These are phyloP conservation scores for Colletotrichum tofieldiae DNA, from an alignment of 2,329 filamentous ascomycete genomes.

Conservation along the genomic window DNA sequence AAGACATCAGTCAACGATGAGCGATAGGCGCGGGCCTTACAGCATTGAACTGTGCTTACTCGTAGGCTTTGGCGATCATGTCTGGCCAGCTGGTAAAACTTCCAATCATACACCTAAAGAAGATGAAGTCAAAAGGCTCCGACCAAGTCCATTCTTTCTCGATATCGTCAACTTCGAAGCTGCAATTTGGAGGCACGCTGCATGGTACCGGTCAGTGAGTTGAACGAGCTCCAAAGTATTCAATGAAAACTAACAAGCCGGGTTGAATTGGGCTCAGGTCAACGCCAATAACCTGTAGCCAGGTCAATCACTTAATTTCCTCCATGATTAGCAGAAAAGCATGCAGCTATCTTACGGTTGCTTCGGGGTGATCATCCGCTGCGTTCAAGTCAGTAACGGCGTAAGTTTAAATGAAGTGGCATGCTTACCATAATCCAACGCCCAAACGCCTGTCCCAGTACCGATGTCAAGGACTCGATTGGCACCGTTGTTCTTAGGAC, in stretches of 20 bases:
- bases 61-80: constrained; percentile 63
- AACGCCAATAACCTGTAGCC: constrained; percentile 52
- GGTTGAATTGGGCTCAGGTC: constrained; percentile 60
- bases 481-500: constrained; percentile 37
- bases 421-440: constrained; percentile 58
- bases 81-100: constrained; percentile 68
- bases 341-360: constrained; percentile 40
- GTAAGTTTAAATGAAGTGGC: background rate
- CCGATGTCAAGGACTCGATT: constrained; percentile 47
- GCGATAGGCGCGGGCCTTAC: constrained; percentile 54
- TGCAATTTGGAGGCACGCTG: constrained; percentile 58
- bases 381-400: background rate
- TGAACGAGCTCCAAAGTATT: rapidly evolving
- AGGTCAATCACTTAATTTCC: background rate
- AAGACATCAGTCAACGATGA: constrained; percentile 49
- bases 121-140: constrained; percentile 71
- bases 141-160: constrained; percentile 48
- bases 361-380: constrained; percentile 47
- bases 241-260: constrained; percentile 44
- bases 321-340: background rate
- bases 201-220: background rate
- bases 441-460: constrained; percentile 50
- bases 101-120: constrained; percentile 69
- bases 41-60: constrained; percentile 39
- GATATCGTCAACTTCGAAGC: constrained; percentile 58